phyloP scores from a whole-genome alignment of 1,139 yeast species.

The Yamadazyma spencermartinsiae region DNA sequence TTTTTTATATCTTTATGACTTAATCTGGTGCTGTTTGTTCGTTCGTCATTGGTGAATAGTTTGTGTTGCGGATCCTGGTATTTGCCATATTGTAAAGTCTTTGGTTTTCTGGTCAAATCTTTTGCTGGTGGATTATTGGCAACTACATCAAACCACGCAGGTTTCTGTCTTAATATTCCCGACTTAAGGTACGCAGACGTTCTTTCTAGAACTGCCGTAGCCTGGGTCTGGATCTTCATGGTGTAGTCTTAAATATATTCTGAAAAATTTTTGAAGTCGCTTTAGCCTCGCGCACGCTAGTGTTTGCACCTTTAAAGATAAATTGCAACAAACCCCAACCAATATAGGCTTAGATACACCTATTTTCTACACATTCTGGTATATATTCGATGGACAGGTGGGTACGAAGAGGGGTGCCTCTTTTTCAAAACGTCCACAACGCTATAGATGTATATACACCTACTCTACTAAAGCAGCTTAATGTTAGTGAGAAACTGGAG shows the following conservation, averaged over 20 bases:
- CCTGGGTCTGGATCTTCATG: constrained; percentile 73
- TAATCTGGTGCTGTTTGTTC: constrained; percentile 42
- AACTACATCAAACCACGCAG: constrained; percentile 86
- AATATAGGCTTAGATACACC: no score
- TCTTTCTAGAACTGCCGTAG: constrained; percentile 71
- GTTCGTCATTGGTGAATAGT: neutral
- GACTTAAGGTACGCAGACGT: constrained; percentile 70
- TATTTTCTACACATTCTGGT: no score
- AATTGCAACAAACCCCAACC: no score
- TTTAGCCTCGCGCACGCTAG: no score
- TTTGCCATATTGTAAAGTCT: constrained; percentile 23
- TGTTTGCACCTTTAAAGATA: no score
- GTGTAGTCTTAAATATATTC: no score
- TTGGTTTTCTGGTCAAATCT: constrained; percentile 54
- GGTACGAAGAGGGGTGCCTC: constrained; percentile 2
- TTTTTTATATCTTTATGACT: constrained; percentile 23
- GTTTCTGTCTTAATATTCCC: constrained; percentile 66
- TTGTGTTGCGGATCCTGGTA: constrained; percentile 22
- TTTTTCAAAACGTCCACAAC: constrained; percentile 5
- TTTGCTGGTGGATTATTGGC: constrained; percentile 76
- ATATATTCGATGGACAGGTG: neutral
- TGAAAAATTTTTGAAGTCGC: no score
- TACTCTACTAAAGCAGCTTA: neutral
- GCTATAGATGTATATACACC: constrained; percentile 1
- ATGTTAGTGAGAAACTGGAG: neutral